These are phyloP conservation scores for Gardenia jasminoides DNA, from an alignment of 257 asterid species.

Conservation along the genomic window DNA sequence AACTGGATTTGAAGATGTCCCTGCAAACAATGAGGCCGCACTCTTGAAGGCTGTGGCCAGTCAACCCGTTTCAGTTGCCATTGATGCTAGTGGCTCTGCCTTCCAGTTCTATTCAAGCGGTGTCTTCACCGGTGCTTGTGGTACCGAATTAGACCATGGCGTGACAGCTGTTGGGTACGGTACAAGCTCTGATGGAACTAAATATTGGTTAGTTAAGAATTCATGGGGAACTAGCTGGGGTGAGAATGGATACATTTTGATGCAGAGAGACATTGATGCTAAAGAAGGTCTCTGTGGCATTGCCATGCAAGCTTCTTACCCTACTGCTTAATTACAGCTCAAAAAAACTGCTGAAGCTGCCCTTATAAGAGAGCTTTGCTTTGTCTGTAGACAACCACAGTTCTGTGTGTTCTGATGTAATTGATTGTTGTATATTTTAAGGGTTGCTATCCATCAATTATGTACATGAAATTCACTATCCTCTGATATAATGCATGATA, in stretches of 20 bases:
- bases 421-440: background rate
- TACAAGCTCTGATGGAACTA: slow-evolving; percentile 12
- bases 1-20: slow-evolving; percentile 34
- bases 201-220: slow-evolving; percentile 37
- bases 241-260: slow-evolving; percentile 26
- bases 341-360: background rate
- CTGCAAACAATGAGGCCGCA: slow-evolving; percentile 25
- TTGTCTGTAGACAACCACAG: background rate
- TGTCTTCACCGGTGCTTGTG: slow-evolving; percentile 30
- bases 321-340: slow-evolving; percentile 1
- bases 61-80: slow-evolving; percentile 43
- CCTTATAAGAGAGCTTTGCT: no score
- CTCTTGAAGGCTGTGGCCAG: slow-evolving; percentile 34
- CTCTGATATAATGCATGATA: background rate
- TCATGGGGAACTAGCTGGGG: slow-evolving; percentile 37
- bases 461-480: background rate
- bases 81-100: slow-evolving; percentile 30
- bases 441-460: background rate
- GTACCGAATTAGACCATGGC: slow-evolving; percentile 34
- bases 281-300: slow-evolving; percentile 38
- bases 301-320: slow-evolving; percentile 34
- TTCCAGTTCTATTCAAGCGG: slow-evolving; percentile 36
- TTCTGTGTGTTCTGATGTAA: background rate
- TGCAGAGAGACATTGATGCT: slow-evolving; percentile 26
- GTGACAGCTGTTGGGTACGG: slow-evolving; percentile 35